These are phyloP conservation scores for Pyricularia grisea DNA, from an alignment of 2,329 filamentous ascomycete genomes.

Conservation along the genomic window DNA sequence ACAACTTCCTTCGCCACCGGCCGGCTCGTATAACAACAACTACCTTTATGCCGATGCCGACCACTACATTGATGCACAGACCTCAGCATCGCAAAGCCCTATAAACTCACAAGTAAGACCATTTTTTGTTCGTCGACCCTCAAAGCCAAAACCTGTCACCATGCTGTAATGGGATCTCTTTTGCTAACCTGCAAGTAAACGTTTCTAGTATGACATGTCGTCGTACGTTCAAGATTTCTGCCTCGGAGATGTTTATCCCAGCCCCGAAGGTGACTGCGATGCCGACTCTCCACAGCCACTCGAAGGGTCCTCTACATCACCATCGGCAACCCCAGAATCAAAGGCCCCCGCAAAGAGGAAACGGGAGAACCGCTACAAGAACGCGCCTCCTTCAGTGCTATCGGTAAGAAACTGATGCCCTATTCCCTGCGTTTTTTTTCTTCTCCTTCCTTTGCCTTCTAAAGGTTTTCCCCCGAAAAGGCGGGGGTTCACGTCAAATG, in stretches of 20 bases:
- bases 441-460: background rate
- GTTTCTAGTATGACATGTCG: slow-evolving; percentile 22
- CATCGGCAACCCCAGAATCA: background rate
- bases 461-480: background rate
- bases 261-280: slow-evolving; percentile 19
- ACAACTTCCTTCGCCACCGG: slow-evolving; percentile 21
- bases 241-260: slow-evolving; percentile 21
- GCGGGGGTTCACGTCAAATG: background rate
- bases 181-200: background rate
- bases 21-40: slow-evolving; percentile 11
- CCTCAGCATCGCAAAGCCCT: slow-evolving; percentile 27
- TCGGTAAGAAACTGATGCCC: slow-evolving; percentile 25
- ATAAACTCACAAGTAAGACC: slow-evolving; percentile 24
- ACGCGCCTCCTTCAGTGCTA: slow-evolving; percentile 38
- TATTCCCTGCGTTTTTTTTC: background rate
- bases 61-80: slow-evolving; percentile 22
- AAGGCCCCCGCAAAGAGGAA: slow-evolving; percentile 36
- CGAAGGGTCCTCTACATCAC: slow-evolving; percentile 9
- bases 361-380: slow-evolving; percentile 43
- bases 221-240: slow-evolving; percentile 16
- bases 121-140: background rate
- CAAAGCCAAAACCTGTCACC: background rate
- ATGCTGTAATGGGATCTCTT: background rate
- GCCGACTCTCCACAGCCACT: slow-evolving; percentile 5
- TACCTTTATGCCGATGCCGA: slow-evolving; percentile 26